These are phyloP conservation scores for Magnolia sinica DNA, from an alignment of 164 flowering plant genomes.

Conservation along the genomic window DNA sequence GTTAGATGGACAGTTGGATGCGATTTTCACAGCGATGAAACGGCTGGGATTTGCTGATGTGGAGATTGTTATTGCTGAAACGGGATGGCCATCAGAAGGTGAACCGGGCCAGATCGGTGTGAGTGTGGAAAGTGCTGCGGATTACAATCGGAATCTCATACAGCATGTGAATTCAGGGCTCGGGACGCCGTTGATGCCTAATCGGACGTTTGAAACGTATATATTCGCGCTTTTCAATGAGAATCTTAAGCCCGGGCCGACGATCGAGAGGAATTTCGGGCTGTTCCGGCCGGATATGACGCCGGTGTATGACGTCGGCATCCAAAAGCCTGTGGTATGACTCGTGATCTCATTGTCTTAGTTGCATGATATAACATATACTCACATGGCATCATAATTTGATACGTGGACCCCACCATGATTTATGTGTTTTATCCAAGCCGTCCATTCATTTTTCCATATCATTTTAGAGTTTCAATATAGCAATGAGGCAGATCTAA, in stretches of 20 bases:
- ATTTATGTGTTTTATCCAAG: no score
- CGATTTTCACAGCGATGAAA: conserved; percentile 58
- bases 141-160: conserved; percentile 50
- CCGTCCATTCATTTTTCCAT: no score
- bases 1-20: conserved; percentile 80
- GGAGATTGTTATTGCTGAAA: conserved; percentile 73
- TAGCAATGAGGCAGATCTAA: no score
- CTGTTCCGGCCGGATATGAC: conserved; percentile 57
- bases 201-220: conserved; percentile 66
- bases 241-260: conserved; percentile 68
- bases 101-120: conserved; percentile 52
- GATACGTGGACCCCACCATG: no score
- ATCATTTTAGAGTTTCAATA: no score
- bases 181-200: conserved; percentile 81
- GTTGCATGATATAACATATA: no score
- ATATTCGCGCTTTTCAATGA: conserved; percentile 77
- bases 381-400: no score
- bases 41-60: conserved; percentile 48
- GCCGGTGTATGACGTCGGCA: conserved; percentile 60
- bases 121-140: conserved; percentile 45
- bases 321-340: conserved; percentile 43
- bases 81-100: conserved; percentile 75
- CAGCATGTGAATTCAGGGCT: conserved; percentile 50
- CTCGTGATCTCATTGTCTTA: no score
- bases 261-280: conserved; percentile 59